Base-by-base conservation (phyloP, 257 asterid genomes). In the Linaria vulgaris region DNA sequence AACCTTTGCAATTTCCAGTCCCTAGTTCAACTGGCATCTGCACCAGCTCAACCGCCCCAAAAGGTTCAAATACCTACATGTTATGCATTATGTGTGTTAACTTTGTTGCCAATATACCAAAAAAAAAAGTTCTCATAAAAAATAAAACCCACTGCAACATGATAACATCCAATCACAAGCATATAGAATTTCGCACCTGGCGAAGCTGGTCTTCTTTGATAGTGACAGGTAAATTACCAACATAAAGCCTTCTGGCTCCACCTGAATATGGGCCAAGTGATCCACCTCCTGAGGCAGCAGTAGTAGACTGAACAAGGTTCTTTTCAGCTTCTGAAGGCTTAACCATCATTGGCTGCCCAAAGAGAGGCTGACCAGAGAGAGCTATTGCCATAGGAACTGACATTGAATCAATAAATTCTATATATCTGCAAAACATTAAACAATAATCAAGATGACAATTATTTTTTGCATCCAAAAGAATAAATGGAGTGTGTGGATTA, bases 371-470 rank as follows among this genome's bases (percentile, higher is more conserved):
- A 43, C 95, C 95, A 62, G 88, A 84, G 39, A 86, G 80, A 16
- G 95, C 91, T 66, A 86, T 80, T 50, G 89, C 95, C 88, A 86
- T 78, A 34, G 95, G 95, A 46, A 86, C 95, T 31, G 95, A 79
- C 91, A 82, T 76, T 14, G 25, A 69, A 52, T 86, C 89, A 71
- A 74, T 74, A 77, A 86, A 86, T 64, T 86, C 95, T 59, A 86
- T 70, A 63, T 86, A 83, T 56, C 95, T 85, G 87, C 70, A 48
- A 38, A 47, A 37, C 59, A 70, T 13, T 61, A 34, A 34, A 69
- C 47, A 37, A 44, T 22, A 34, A 50, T 37, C 60, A 37, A 20
- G 24, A 23, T 34, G n/a, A n/a, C n/a, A n/a, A n/a, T n/a, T n/a
- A n/a, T n/a, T n/a, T n/a, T n/a, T n/a, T 19, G 68, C 59, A 48